phyloP scores from a whole-genome alignment of 2,329 filamentous ascomycete species.

The Pseudonectria foliicola region DNA sequence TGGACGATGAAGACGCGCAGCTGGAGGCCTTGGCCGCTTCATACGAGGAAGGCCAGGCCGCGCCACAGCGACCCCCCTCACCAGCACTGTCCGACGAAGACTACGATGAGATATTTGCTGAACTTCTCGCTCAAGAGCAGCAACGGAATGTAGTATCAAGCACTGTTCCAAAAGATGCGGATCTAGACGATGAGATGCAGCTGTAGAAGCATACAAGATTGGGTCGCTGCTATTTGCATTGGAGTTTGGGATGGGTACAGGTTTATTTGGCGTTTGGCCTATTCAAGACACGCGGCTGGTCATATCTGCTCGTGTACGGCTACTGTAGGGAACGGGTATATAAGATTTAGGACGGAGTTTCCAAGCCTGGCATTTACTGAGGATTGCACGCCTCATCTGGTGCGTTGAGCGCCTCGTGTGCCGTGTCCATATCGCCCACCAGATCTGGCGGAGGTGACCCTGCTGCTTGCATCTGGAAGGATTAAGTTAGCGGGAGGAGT shows the following conservation, averaged over 20 bases:
- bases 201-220: slow-evolving; percentile 3
- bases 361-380: slow-evolving; percentile 38
- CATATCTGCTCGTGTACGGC: slow-evolving; percentile 19
- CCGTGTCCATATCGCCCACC: slow-evolving; percentile 80
- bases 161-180: slow-evolving; percentile 38
- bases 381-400: slow-evolving; percentile 57
- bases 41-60: slow-evolving; percentile 28
- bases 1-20: slow-evolving; percentile 50
- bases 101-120: slow-evolving; percentile 54
- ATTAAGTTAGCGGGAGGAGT: slow-evolving; percentile 2
- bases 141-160: slow-evolving; percentile 7
- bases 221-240: slow-evolving; percentile 2
- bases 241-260: slow-evolving; percentile 11
- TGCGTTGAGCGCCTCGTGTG: slow-evolving; percentile 61
- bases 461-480: slow-evolving; percentile 82
- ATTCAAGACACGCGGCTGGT: slow-evolving; percentile 8
- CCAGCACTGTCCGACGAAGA: slow-evolving; percentile 46
- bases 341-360: slow-evolving; percentile 16
- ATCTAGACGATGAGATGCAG: slow-evolving; percentile 22
- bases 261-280: slow-evolving; percentile 15
- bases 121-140: slow-evolving; percentile 28
- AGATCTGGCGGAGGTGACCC: slow-evolving; percentile 87
- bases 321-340: slow-evolving; percentile 20
- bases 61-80: slow-evolving; percentile 24
- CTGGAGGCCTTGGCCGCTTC: slow-evolving; percentile 49